Evolutionary conservation across 345 rosid genomes (phyloP).

Genomic region (Carallia brachiata): DNA sequence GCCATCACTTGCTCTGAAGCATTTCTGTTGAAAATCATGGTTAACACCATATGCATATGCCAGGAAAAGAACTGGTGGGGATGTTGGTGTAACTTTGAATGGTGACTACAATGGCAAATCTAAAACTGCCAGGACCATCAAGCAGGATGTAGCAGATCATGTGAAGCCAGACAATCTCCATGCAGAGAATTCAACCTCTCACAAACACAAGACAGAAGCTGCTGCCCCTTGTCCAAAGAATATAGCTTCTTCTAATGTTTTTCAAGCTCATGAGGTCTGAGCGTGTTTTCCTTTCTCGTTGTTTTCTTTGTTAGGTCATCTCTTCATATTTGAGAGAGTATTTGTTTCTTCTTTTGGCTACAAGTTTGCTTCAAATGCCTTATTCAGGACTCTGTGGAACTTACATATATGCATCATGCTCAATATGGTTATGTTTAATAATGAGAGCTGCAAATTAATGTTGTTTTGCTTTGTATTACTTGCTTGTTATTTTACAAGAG

Average conservation of each 20-base stretch:
- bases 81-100: constrained; percentile 37
- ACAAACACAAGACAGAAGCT: constrained; percentile 27
- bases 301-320: neutral
- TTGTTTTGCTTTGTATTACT: too few species aligned
- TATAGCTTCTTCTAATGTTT: constrained; percentile 25
- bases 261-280: constrained; percentile 35
- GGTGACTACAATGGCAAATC: constrained; percentile 43
- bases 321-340: neutral
- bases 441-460: neutral
- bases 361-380: constrained; percentile 1
- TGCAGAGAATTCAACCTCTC: constrained; percentile 31
- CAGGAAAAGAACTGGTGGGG: constrained; percentile 54
- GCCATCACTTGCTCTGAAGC: neutral
- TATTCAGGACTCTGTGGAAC: neutral
- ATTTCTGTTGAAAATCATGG: neutral
- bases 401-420: neutral
- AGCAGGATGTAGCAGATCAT: constrained; percentile 28
- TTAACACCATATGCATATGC: constrained; percentile 16
- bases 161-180: constrained; percentile 26
- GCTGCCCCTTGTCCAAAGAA: constrained; percentile 31
- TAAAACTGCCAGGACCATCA: constrained; percentile 29
- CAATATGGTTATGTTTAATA: neutral
- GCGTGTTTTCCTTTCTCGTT: neutral
- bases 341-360: neutral
- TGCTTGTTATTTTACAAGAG: too few species aligned